Evolutionary conservation across 2,329 filamentous ascomycete genomes (phyloP), one percentile per base, ranked within the genome.

Genomic region (Xylaria sp.): DNA sequence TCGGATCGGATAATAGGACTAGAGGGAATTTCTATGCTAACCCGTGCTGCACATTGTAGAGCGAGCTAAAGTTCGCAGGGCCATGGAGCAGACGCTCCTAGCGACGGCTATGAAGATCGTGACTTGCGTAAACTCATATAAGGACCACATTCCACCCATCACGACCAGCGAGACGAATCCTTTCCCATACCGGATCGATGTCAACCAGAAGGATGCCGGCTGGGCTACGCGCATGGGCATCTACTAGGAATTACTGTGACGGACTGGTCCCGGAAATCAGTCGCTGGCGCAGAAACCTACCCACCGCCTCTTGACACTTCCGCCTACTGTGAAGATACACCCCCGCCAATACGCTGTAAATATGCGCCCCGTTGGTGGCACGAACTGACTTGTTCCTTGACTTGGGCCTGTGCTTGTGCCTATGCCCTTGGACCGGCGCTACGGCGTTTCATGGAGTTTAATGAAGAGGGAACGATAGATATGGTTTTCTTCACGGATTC

Each of bases 81-180:
- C 94, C 59, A 97, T 97, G 92, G 93, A 95, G 76, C 92, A 93
- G 70, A 96, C 93, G 51, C 88, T 99, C 63, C 89, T 94, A 71
- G 92, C 93, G 69, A 93, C 94, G 6, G 92, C 92, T 67, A 89
- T 97, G 84, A 97, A 97, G 81, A 95, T 98, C 75, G 89, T 98
- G 74, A 91, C 90, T 70, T 92, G 93, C 62, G 94, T 93, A 75
- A 97, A 97, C 81, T 84, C 88, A 60, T 92, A 98, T 81, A 97
- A 97, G 79, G 93, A 97, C 76, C 96, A 98, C 80, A 98, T 99
- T 72, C 96, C 96, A 1, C 96, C 95, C 59, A 98, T 98, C 75
- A 98, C 94, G 8, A 96, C 94, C 24, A 94, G 90, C 77, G 93
- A 95, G 70, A 85, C 92, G 56, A 98, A 98, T 79, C 95, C 96